A percentile compares a stretch with the other conserved stretches of the same genome.
Conservation (phyloP, 805 yeast genomes). For the Metschnikowia rubicola region DNA sequence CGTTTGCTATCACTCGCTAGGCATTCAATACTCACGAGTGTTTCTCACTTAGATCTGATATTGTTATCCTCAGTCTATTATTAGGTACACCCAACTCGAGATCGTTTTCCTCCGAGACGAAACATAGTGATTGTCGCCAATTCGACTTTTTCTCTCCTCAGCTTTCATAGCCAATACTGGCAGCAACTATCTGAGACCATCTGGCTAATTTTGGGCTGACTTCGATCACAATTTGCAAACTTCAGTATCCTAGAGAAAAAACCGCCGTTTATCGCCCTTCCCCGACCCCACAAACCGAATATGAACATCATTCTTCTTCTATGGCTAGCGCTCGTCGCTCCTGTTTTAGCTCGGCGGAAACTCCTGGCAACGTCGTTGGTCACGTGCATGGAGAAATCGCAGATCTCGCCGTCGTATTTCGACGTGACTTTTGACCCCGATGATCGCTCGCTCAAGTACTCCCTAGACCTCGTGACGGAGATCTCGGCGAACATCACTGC, state of each 20-base stretch:
- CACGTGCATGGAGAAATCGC: constrained; percentile 77
- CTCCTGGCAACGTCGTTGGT: constrained; percentile 72
- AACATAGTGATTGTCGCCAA: no score
- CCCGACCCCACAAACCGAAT: background rate
- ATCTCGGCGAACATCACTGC: constrained; percentile 67
- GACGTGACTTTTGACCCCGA: constrained; percentile 75
- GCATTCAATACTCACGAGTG: no score
- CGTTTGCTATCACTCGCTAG: no score
- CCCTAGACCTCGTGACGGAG: constrained; percentile 65
- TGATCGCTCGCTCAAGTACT: constrained; percentile 61
- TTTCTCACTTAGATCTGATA: no score
- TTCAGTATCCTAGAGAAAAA: background rate
- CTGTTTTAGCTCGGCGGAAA: constrained; percentile 22
- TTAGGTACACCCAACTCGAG: no score
- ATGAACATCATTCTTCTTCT: constrained; percentile 13
- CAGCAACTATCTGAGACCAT: no score
- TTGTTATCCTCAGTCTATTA: no score
- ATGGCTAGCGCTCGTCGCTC: constrained; percentile 10
- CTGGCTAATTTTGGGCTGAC: no score
- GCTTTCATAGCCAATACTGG: no score
- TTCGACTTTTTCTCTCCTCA: no score
- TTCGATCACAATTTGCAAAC: no score
- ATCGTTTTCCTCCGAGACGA: no score
- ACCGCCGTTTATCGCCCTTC: background rate
- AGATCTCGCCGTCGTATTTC: constrained; percentile 68